phyloP scores from a whole-genome alignment of 2,329 filamentous ascomycete genomes.

The Didymella glomerata region DNA sequence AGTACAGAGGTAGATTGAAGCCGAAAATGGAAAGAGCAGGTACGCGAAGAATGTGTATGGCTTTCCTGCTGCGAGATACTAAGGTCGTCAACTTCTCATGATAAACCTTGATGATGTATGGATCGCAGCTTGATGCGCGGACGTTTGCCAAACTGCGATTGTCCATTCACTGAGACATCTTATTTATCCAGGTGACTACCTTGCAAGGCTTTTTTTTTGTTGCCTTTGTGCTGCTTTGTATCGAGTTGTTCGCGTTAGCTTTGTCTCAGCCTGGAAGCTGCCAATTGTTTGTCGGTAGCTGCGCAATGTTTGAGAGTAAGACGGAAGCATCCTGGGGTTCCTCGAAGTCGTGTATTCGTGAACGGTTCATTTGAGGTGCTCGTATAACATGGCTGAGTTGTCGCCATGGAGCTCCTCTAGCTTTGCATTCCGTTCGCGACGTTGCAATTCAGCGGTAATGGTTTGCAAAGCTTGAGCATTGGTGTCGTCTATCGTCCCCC shows the following conservation, averaged over 20 bases:
- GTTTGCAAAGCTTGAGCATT: neutral
- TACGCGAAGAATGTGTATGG: neutral
- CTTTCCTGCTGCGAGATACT: neutral
- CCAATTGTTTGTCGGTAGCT: neutral
- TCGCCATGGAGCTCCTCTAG: neutral
- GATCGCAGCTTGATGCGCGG: neutral
- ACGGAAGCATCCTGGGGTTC: neutral
- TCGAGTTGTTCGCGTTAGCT: neutral
- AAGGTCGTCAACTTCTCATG: neutral
- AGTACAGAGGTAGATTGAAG: neutral
- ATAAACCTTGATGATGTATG: neutral
- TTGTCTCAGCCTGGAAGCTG: neutral
- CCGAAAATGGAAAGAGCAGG: neutral
- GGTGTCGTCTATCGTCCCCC: neutral
- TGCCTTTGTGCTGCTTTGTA: neutral
- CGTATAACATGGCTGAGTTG: neutral
- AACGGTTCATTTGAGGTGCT: neutral
- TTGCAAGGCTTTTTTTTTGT: neutral
- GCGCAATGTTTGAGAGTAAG: neutral
- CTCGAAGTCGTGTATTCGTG: neutral
- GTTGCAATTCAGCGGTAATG: neutral
- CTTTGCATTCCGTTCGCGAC: neutral
- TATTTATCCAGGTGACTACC: neutral
- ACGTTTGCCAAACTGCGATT: neutral
- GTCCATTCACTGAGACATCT: neutral